Conservation (phyloP, 805 yeast species). For the Myxozyma melibiosi region DNA sequence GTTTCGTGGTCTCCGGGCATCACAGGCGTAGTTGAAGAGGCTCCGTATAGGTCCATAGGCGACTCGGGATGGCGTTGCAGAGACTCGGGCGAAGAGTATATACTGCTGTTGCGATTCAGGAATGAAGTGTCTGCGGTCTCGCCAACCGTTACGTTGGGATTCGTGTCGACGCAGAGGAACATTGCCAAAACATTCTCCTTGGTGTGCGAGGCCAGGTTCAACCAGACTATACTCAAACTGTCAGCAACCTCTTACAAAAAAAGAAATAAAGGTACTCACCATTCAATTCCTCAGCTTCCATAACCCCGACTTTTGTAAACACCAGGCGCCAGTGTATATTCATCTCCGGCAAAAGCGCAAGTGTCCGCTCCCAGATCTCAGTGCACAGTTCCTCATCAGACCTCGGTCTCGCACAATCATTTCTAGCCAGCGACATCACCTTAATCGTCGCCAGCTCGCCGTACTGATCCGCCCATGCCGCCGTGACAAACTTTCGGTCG, state of each 20-base stretch:
- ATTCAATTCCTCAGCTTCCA: conserved; percentile 41
- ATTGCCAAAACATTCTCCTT: conserved; percentile 14
- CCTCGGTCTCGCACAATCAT: conserved; percentile 33
- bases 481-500: conserved; percentile 82
- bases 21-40: conserved; percentile 11
- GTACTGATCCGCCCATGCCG: conserved; percentile 86
- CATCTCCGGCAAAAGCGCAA: conserved; percentile 33
- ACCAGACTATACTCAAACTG: conserved; percentile 23
- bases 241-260: background rate
- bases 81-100: conserved; percentile 22
- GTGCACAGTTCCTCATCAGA: conserved; percentile 40
- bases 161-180: conserved; percentile 22
- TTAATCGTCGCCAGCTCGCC: conserved; percentile 65
- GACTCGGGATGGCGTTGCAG: conserved; percentile 35
- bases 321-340: conserved; percentile 42
- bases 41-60: conserved; percentile 37
- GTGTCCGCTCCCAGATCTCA: conserved; percentile 42
- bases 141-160: conserved; percentile 26
- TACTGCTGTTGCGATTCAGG: conserved; percentile 12
- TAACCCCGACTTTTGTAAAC: conserved; percentile 42
- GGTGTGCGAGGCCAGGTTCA: conserved; percentile 25
- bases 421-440: conserved; percentile 46
- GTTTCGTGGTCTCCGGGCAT: conserved; percentile 14
- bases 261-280: conserved; percentile 4
- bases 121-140: conserved; percentile 17